Conservation (phyloP, 2,329 filamentous ascomycete genomes). For the Fusarium falciforme region DNA sequence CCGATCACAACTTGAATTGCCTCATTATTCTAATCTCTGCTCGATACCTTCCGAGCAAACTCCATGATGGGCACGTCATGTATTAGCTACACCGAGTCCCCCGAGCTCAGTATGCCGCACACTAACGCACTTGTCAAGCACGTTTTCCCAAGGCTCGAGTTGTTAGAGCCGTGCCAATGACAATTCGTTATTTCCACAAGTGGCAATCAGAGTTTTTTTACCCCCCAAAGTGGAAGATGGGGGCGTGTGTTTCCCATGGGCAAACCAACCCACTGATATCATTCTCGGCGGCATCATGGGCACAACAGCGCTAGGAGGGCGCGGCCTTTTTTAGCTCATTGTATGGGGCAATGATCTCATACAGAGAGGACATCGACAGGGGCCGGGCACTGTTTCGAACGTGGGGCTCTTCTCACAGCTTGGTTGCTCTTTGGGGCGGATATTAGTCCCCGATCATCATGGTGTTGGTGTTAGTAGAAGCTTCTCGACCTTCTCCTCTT, state of each 20-base stretch:
- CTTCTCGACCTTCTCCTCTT: slow-evolving; percentile 23
- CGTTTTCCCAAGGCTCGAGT: neutral
- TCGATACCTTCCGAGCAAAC: neutral
- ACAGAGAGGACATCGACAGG: slow-evolving; percentile 1
- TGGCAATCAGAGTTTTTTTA: slow-evolving; percentile 3
- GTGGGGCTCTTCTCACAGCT: slow-evolving; percentile 17
- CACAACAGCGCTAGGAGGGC: slow-evolving; percentile 7
- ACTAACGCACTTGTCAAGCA: neutral
- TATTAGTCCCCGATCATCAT: neutral
- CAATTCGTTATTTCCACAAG: neutral
- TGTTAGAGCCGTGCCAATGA: slow-evolving; percentile 28
- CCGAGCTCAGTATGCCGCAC: neutral
- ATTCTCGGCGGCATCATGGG: slow-evolving; percentile 16
- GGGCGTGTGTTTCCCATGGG: neutral
- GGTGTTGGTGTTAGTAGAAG: slow-evolving; percentile 12
- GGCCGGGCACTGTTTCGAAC: neutral
- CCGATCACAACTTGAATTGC: neutral
- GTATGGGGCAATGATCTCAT: slow-evolving; percentile 40
- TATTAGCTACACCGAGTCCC: neutral
- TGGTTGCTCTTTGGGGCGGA: slow-evolving; percentile 4
- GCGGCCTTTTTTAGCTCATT: slow-evolving; percentile 32
- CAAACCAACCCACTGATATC: slow-evolving; percentile 24
- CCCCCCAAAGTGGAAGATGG: neutral
- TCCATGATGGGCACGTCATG: neutral
- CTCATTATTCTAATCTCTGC: neutral